Base-by-base conservation (phyloP, 164 flowering plant genomes). In the Macadamia integrifolia region DNA sequence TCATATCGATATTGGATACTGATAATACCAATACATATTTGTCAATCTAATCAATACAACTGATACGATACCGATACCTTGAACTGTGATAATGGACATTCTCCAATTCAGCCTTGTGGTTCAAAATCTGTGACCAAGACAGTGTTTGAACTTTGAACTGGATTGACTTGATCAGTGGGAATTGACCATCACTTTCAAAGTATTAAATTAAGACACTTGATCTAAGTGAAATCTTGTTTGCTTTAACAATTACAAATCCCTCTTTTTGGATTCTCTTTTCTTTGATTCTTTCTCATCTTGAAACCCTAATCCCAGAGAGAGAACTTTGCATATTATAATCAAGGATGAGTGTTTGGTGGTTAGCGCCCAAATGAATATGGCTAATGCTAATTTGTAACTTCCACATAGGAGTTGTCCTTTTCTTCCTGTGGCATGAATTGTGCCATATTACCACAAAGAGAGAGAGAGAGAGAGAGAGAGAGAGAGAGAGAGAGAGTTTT, bases 111-210 rank as follows among this genome's bases (percentile, higher is more conserved):
- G 40, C 40, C 40, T 35, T 23, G 5, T 35, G 40, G 40, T 35
- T 35, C 40, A 35, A 35, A 35, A 0, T 35, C 40, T 35, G 40
- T 23, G 40, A 2, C 40, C 40, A 35, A 35, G 40, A 35, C 5
- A 23, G 23, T 23, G 23, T 23, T 23, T 23, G 23, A 23, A 23
- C 23, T 23, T 23, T 23, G 23, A 35, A 35, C 40, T 35, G 40
- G 40, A 2, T 35, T 2, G 5, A 35, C 40, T 35, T 35, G 40
- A 35, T 68, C 72, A 60, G 67, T 43, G 66, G 31, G 61, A 49
- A n/a, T 40, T 66, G 76, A 73, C 72, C 79, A 73, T 70, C 62
- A 57, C 49, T 18, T 48, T n/a, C 31, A 60, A 28, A 67, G 15
- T 49, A 53, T 42, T 49, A 46, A 58, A 18, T 31, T 44, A 53